These are phyloP conservation scores for Ophiostoma montium DNA, from an alignment of 2,329 filamentous ascomycete genomes.

Conservation along the genomic window DNA sequence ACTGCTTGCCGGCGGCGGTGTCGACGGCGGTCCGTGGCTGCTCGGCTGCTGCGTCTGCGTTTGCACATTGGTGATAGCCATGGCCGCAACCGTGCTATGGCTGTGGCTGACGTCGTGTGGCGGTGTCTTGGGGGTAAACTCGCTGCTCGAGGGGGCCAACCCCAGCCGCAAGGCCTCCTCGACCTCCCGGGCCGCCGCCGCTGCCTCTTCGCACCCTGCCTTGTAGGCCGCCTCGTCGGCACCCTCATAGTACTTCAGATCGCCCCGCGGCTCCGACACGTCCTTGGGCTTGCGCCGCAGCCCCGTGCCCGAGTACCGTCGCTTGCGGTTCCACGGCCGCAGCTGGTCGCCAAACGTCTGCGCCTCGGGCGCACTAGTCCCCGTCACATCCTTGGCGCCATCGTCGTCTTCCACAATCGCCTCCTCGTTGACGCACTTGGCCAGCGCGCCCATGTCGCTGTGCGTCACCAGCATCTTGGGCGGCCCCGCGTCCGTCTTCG, in stretches of 20 bases:
- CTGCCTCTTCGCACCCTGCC: conserved; percentile 43
- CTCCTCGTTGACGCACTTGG: background rate
- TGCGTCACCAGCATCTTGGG: conserved; percentile 5
- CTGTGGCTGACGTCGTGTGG: background rate
- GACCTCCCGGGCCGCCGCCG: too few species aligned
- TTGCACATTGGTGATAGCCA: conserved; percentile 8
- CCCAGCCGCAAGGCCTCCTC: too few species aligned
- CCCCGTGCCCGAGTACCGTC: conserved; percentile 79
- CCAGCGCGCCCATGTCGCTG: conserved; percentile 8
- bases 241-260: conserved; percentile 81
- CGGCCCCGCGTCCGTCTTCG: background rate
- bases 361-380: conserved; percentile 50
- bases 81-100: conserved; percentile 11
- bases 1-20: conserved; percentile 4
- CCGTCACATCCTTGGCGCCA: conserved; percentile 39
- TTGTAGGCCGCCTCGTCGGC: conserved; percentile 72
- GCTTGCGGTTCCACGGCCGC: conserved; percentile 30
- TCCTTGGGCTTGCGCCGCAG: conserved; percentile 60
- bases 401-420: background rate
- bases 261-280: conserved; percentile 55
- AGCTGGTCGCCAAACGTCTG: conserved; percentile 35
- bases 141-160: too few species aligned
- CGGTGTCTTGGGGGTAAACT: background rate
- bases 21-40: background rate
- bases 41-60: conserved; percentile 1